Evolutionary conservation across 2,329 filamentous ascomycete species (phyloP).

Genomic region (Aspergillus quadricinctus): DNA sequence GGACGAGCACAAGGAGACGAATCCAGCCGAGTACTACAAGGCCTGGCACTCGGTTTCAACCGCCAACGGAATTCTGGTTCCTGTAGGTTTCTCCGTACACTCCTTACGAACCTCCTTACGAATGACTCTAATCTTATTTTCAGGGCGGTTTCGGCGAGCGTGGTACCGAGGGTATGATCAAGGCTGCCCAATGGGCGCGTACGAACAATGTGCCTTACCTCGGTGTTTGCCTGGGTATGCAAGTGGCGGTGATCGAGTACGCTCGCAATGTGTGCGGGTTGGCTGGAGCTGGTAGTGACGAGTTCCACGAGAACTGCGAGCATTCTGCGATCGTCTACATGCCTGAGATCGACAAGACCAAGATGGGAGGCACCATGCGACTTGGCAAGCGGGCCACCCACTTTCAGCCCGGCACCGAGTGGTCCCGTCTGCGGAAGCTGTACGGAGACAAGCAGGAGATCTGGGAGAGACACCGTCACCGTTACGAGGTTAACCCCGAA

Average conservation of each 20-base stretch:
- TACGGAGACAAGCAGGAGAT: slow-evolving; percentile 59
- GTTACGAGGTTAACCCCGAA: slow-evolving; percentile 85
- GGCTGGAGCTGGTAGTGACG: slow-evolving; percentile 51
- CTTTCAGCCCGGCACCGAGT: slow-evolving; percentile 72
- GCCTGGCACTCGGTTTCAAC: slow-evolving; percentile 78
- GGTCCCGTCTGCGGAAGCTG: slow-evolving; percentile 70
- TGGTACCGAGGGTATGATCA: slow-evolving; percentile 86
- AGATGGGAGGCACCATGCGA: slow-evolving; percentile 82
- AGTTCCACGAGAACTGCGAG: slow-evolving; percentile 54
- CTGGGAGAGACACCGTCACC: slow-evolving; percentile 76
- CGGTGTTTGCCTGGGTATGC: slow-evolving; percentile 89
- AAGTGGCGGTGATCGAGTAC: slow-evolving; percentile 86
- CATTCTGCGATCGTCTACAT: slow-evolving; percentile 81
- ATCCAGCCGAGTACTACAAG: slow-evolving; percentile 73
- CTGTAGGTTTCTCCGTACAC: slow-evolving; percentile 24
- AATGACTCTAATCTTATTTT: background rate
- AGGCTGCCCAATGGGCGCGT: slow-evolving; percentile 80
- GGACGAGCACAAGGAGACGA: slow-evolving; percentile 53
- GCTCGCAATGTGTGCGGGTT: slow-evolving; percentile 71
- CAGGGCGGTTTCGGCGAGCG: slow-evolving; percentile 72
- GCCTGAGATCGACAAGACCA: slow-evolving; percentile 77
- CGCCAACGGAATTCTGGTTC: slow-evolving; percentile 52
- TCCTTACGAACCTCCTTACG: background rate
- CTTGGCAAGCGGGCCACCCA: slow-evolving; percentile 69
- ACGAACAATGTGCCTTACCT: slow-evolving; percentile 76